Conservation (phyloP, 345 rosid species). For the Zanthoxylum bungeanum region DNA sequence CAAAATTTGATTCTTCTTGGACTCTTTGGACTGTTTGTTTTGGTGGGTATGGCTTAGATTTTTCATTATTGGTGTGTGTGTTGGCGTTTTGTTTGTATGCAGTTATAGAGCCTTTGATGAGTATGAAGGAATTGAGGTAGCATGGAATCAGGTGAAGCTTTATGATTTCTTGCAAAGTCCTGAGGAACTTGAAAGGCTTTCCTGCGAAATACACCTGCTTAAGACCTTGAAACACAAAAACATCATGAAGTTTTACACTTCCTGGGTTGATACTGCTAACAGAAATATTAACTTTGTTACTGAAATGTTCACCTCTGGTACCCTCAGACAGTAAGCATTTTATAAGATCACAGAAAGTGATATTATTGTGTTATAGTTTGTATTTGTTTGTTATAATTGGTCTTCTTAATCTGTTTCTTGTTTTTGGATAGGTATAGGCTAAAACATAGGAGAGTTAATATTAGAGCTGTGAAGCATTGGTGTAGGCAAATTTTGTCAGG, state of each 20-base stretch:
- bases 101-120: slow-evolving; percentile 60
- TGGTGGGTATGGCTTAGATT: background rate
- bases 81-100: slow-evolving; percentile 17
- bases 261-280: slow-evolving; percentile 60
- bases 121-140: too few relatives aligned
- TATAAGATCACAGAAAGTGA: background rate
- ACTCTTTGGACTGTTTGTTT: background rate
- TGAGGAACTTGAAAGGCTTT: slow-evolving; percentile 11
- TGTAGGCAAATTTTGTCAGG: slow-evolving; percentile 88
- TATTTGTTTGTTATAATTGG: background rate
- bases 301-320: slow-evolving; percentile 95
- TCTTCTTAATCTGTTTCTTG: background rate
- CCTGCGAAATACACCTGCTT: slow-evolving; percentile 7
- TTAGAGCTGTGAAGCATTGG: slow-evolving; percentile 97
- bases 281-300: slow-evolving; percentile 94
- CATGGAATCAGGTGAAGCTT: too few relatives aligned
- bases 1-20: background rate
- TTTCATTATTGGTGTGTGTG: too few relatives aligned
- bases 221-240: too few relatives aligned
- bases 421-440: slow-evolving; percentile 57
- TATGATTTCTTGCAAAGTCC: too few relatives aligned
- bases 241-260: too few relatives aligned
- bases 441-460: slow-evolving; percentile 80
- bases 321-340: slow-evolving; percentile 82
- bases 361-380: too few relatives aligned